Base-by-base conservation (phyloP, 2,329 filamentous ascomycete genomes). In the Fusarium sp. region DNA sequence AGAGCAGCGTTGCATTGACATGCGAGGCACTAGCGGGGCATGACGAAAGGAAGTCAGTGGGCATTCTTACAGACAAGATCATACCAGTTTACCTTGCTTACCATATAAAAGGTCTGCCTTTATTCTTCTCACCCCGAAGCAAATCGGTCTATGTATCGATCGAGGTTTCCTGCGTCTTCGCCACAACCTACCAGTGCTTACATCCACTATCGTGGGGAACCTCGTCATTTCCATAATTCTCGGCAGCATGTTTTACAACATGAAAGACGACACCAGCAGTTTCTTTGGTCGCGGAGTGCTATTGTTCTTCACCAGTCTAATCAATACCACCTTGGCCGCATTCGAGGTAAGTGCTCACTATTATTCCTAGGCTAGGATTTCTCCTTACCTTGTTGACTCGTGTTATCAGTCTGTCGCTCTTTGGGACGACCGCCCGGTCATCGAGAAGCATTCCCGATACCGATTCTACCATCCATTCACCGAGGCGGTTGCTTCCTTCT, bases 231-330 rank as follows among this genome's bases (percentile, higher is more conserved):
- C 82, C 15, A 76, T 88, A 5, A 84, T 88, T 57, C 80, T 87
- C 51, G 84, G 84, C 37, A 84, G 81, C 28, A 79, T 87, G 48
- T 88, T 85, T 73, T 88, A 79, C 68, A 81, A 83, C n/a, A 78
- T 83, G 1, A 79, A 81, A 0, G 60, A 79, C 9, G 80, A 79
- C 15, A 83, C 84, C 0, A 74, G 73, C 2, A 81, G 80, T 4
- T 85, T 87, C 62, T 83, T 82, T 60, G 76, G 81, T 3, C 81
- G 82, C 18, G 84, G 82, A 8, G 80, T 82, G 2, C 76, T 85
- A 4, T 72, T 87, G 1, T 88, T 88, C 77, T 83, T 87, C 56
- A 82, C 83, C 7, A 76, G 87, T 31, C 72, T 88, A 11, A 79
- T 87, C 62, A 87, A 87, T 67, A 85, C 84, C 7, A 78, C 87